These are phyloP conservation scores for Thielaviopsis euricoi DNA, from an alignment of 2,329 filamentous ascomycete genomes.

Conservation along the genomic window DNA sequence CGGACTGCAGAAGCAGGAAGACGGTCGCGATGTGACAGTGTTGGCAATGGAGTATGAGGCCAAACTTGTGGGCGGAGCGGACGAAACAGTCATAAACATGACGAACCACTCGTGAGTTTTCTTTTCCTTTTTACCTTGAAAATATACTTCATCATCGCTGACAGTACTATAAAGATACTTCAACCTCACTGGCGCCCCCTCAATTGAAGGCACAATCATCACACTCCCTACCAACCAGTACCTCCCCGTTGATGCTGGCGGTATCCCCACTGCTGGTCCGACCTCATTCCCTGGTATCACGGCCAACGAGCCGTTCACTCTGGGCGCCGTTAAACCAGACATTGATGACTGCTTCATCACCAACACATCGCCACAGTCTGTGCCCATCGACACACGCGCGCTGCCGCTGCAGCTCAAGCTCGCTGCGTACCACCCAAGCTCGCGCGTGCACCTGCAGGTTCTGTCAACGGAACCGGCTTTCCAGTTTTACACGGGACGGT, in stretches of 20 bases:
- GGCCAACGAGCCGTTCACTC: constrained; percentile 50
- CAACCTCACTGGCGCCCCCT: constrained; percentile 38
- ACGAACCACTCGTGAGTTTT: constrained; percentile 63
- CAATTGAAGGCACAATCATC: constrained; percentile 43
- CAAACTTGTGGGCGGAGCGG: constrained; percentile 56
- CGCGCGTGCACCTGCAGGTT: constrained; percentile 69
- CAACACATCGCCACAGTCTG: constrained; percentile 34
- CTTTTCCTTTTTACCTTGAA: neutral
- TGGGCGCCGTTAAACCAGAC: constrained; percentile 54
- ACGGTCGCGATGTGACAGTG: constrained; percentile 49
- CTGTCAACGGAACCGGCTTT: constrained; percentile 87
- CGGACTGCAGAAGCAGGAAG: constrained; percentile 44
- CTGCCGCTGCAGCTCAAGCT: constrained; percentile 49
- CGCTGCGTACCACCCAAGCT: constrained; percentile 55
- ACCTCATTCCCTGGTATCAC: constrained; percentile 47
- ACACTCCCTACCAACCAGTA: constrained; percentile 50
- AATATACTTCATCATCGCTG: neutral
- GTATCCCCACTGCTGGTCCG: constrained; percentile 59
- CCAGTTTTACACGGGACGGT: constrained; percentile 89
- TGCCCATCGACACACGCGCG: constrained; percentile 49
- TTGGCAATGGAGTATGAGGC: constrained; percentile 83
- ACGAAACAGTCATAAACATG: constrained; percentile 85
- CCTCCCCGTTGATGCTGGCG: constrained; percentile 54
- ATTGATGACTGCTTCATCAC: constrained; percentile 87
- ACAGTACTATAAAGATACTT: constrained; percentile 34